Base-by-base conservation (phyloP, 768 basidiomycete genomes). In the Hericium coralloides region DNA sequence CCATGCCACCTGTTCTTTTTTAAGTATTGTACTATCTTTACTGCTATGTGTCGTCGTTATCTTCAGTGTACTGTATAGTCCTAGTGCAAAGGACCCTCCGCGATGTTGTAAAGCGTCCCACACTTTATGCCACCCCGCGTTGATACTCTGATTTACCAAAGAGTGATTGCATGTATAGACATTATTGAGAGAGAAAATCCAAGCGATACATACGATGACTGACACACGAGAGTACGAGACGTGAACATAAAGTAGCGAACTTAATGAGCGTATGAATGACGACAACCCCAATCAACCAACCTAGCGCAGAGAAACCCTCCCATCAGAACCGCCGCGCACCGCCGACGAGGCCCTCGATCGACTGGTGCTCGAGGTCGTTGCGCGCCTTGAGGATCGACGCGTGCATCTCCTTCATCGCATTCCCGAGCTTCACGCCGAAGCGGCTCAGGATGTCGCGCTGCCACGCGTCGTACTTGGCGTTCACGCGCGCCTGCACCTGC, bases 401-500 rank as follows among this genome's bases (percentile, higher is more conserved):
- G 72, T 98, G 93, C 82, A 94, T 92, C 72, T 98, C 95, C 78
- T 95, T 95, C 93, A 99, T 98, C 55, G 87, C 87, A 59, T 87
- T 87, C 4, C 93, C 92, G 56, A 99, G 79, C 76, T 97, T 98
- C 59, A 82, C 80, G 3, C 97, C 95, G 66, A 98, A 98, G 49
- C 93, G 79, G 60, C 84, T 86, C 62, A 98, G 75, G 59, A 99
- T 92, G 64, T 99, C 97, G 59, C 88, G 79, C 76, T 98, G 95
- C 95, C 97, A 98, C 18, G 92, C 77, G 68, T 98, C 97, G 69
- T 99, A 99, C 75, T 98, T 98, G 58, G 95, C 92, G 70, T 98
- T 98, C 66, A 99, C 97, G 63, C 95, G 82, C 48, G 91, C 82
- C 72, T 99, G 97, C 25, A 98, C 97, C 70, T 95, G 95, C 70